Evolutionary conservation across 495 filamentous ascomycete species (phyloP).

Genomic region (Penicillium verhagenii): DNA sequence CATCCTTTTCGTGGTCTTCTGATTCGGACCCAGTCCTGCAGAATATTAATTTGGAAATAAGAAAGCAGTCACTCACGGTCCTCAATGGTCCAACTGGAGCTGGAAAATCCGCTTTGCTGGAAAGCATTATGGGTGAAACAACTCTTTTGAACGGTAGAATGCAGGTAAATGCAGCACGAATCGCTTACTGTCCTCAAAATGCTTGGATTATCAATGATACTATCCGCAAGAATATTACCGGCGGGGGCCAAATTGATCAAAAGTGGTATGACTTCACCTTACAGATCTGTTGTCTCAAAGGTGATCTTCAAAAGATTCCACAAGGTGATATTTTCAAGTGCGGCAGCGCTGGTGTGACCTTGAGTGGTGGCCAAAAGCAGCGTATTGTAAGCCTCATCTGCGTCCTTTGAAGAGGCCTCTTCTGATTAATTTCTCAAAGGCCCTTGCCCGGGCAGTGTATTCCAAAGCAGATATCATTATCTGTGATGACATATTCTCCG

Average conservation of each 20-base stretch:
- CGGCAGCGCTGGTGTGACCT: neutral
- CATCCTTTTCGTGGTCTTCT: neutral
- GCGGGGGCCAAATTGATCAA: neutral
- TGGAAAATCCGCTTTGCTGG: slow-evolving; percentile 1
- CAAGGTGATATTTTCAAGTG: neutral
- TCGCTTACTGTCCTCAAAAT: neutral
- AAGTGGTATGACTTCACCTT: neutral
- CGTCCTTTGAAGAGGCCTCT: neutral
- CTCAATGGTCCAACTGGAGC: neutral
- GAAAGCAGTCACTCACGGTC: neutral
- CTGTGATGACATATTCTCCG: neutral
- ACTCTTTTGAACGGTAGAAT: neutral
- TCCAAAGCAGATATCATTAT: neutral
- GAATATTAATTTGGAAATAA: neutral
- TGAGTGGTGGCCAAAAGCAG: slow-evolving; percentile 1
- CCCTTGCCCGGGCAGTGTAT: neutral
- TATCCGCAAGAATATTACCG: neutral
- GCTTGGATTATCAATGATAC: slow-evolving; percentile 4
- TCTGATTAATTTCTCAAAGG: neutral
- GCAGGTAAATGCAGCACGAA: neutral
- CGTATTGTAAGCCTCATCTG: neutral
- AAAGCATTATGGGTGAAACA: slow-evolving; percentile 1
- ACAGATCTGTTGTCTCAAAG: neutral
- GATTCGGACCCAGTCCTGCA: neutral
- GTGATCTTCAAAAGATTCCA: neutral